Base-by-base conservation (phyloP, 2,329 filamentous ascomycete genomes). In the Periglandula ipomoeae region DNA sequence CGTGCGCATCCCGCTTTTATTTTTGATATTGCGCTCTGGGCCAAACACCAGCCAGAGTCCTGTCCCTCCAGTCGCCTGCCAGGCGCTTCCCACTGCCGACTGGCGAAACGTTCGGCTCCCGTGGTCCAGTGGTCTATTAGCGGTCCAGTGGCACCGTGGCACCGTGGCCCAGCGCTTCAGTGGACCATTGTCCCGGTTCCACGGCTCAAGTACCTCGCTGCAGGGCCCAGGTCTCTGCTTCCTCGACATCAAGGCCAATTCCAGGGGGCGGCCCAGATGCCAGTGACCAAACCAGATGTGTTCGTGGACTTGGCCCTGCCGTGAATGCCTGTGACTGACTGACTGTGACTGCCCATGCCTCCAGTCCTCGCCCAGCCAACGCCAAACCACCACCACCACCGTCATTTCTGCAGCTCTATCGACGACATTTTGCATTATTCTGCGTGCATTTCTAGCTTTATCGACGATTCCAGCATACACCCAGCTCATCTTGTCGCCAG, bases 371-470 rank as follows among this genome's bases (percentile, higher is more conserved):
- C 26, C 45, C 45, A 35, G 44, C 48, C 48, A 47, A 50, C 44
- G 34, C 44, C 38, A 39, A 40, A 23, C 40, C 27, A 19, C 24
- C 32, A 49, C 39, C 47, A 41, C 35, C 43, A 41, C 46, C 46
- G 24, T 39, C 41, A 42, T 43, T 30, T 48, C 42, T 46, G 49
- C 37, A 22, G 38, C 30, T 44, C 10, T 19, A 42, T 46, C 38
- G n/a, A 41, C 37, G 30, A 15, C 23, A 20, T 40, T 32, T 47
- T 41, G 45, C 45, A 4, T 41, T 34, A 24, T 37, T 19, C 15
- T 40, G 35, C 45, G 40, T 47, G 45, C 45, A n/a, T 30, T 30
- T 20, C 23, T 39, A 20, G 44, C 44, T 17, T 17, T 6, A 23
- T 40, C 20, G 22, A 39, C 44, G 23, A 20, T 39, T 23, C 4